Conservation (phyloP, 2,329 filamentous ascomycete genomes). For the Dactylonectria estremocensis region DNA sequence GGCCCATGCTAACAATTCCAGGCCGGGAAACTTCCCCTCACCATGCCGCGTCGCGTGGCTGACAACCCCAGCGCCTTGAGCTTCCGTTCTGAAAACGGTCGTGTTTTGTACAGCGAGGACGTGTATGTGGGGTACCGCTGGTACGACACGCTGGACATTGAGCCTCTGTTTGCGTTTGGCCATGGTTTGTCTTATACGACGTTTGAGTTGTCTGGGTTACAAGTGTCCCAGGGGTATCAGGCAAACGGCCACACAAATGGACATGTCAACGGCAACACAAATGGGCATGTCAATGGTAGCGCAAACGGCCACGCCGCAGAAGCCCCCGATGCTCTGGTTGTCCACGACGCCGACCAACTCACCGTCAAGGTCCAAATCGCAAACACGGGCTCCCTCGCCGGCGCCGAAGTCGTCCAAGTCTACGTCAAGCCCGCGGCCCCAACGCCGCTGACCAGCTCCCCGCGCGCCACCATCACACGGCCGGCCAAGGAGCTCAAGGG, state of each 20-base stretch:
- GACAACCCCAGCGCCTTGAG: constrained; percentile 35
- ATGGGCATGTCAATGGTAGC: constrained; percentile 10
- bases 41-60: constrained; percentile 32
- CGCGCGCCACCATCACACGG: constrained; percentile 48
- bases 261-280: background rate
- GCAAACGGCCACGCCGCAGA: background rate
- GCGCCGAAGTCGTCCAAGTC: constrained; percentile 50
- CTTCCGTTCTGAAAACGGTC: constrained; percentile 37
- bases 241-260: constrained; percentile 5
- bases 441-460: constrained; percentile 35
- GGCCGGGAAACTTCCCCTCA: constrained; percentile 38
- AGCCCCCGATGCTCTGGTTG: background rate
- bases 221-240: constrained; percentile 9
- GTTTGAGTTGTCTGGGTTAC: constrained; percentile 30
- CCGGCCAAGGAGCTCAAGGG: constrained; percentile 61
- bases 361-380: constrained; percentile 62
- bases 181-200: constrained; percentile 36
- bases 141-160: constrained; percentile 34
- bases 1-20: background rate
- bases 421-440: constrained; percentile 45
- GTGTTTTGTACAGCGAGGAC: constrained; percentile 37
- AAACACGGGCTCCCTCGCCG: constrained; percentile 45
- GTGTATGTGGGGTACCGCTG: constrained; percentile 40
- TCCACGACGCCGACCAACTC: constrained; percentile 18
- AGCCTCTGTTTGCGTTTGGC: constrained; percentile 37